Evolutionary conservation across 306 rosid species (phyloP).

Genomic region (Rosa rugosa): DNA sequence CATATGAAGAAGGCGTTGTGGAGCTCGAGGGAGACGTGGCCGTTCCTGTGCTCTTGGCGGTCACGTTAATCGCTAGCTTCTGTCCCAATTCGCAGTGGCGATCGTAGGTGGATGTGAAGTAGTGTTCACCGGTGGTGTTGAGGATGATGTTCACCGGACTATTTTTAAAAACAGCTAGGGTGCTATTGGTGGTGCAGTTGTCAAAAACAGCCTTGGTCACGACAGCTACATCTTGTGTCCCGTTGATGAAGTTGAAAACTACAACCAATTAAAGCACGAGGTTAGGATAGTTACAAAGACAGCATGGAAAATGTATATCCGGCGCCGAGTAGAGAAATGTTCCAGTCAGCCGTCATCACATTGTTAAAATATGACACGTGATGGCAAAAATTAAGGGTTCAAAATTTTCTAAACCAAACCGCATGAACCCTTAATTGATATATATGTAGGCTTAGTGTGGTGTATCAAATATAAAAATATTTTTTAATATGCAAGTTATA

Average conservation of each 20-base stretch:
- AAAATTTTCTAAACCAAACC: too few relatives aligned
- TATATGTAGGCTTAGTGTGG: too few relatives aligned
- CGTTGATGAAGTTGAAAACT: constrained; percentile 47
- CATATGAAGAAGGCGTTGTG: not conserved
- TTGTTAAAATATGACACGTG: too few relatives aligned
- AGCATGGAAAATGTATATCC: not conserved
- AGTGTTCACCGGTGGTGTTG: constrained; percentile 38
- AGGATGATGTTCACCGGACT: constrained; percentile 45
- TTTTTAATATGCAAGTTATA: not conserved
- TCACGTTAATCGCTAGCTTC: constrained; percentile 54
- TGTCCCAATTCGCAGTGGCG: constrained; percentile 48
- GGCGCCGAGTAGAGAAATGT: too few relatives aligned
- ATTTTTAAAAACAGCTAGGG: constrained; percentile 16
- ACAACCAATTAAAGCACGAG: constrained; percentile 4
- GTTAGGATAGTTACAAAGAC: not conserved
- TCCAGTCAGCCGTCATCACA: too few relatives aligned
- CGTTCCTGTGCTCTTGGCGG: constrained; percentile 4
- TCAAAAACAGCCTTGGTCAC: constrained; percentile 46
- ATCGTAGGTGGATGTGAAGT: constrained; percentile 46
- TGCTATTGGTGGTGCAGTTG: constrained; percentile 40
- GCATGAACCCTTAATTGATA: too few relatives aligned
- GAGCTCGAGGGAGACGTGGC: constrained; percentile 22
- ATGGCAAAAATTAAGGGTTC: too few relatives aligned
- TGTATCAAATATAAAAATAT: too few relatives aligned
- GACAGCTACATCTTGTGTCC: constrained; percentile 46